A percentile compares a stretch with the other conserved stretches of the same genome.
Evolutionary conservation across 106 monocot species (phyloP).

Genomic region (Allium sativum): DNA sequence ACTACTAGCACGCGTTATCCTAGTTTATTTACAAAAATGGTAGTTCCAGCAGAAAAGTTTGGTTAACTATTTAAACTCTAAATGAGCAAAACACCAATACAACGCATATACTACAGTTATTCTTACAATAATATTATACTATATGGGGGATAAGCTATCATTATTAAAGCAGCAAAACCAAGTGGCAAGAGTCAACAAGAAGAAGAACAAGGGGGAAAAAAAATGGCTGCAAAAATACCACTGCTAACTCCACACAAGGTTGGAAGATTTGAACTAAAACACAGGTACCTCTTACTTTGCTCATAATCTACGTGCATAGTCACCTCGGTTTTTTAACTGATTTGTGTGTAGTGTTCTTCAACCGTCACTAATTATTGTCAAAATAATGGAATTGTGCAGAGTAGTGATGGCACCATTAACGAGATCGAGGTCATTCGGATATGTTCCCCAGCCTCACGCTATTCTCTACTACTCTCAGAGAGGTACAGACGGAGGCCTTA

Average conservation of each 20-base stretch:
- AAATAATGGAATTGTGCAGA: not conserved
- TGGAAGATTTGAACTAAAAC: slow-evolving; percentile 2
- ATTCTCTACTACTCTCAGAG: slow-evolving; percentile 31
- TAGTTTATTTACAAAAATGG: no score
- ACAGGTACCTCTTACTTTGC: not conserved
- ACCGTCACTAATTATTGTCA: not conserved
- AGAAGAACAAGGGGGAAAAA: not conserved
- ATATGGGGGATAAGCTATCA: no score
- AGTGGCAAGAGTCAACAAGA: not conserved
- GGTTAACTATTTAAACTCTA: no score
- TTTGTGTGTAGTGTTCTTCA: not conserved
- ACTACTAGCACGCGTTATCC: no score
- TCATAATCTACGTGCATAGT: not conserved
- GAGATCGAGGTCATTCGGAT: slow-evolving; percentile 20
- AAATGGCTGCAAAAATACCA: slow-evolving; percentile 3
- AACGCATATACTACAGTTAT: no score
- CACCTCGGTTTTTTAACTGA: no score
- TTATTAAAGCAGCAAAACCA: no score
- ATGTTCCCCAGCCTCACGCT: slow-evolving; percentile 23
- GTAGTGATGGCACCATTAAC: slow-evolving; percentile 19
- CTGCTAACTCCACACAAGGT: slow-evolving; percentile 7
- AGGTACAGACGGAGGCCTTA: slow-evolving; percentile 18
- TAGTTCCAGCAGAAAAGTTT: no score
- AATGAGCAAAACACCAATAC: no score
- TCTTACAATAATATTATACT: no score